Evolutionary conservation across 2,329 filamentous ascomycete species (phyloP), one percentile per base, ranked within the genome.

Genomic region (Talaromyces verruculosus): DNA sequence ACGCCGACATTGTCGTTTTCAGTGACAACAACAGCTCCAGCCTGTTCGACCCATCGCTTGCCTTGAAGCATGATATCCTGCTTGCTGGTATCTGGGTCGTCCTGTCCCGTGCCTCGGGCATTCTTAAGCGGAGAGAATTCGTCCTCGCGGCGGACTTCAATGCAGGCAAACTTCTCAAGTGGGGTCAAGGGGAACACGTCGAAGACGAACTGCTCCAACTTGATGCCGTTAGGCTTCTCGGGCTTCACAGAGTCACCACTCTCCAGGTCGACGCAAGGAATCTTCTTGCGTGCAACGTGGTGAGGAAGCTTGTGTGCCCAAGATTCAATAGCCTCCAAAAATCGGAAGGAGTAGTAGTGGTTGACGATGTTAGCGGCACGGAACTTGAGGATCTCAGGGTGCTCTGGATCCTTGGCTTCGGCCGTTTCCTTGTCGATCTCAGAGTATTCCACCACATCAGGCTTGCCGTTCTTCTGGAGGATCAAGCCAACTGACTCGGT

Each of bases 51-150:
- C 93, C 95, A 99, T 73, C 91, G 89, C 79, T 88, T 88, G 53
- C 95, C 95, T 81, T 98, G 95, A 55, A 84, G 83, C 88, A 97
- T 90, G 76, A 98, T 96, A 77, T 98, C 92, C 70, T 84, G 84
- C 81, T 89, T 92, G 84, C 93, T 97, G 61, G 95, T 99, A 71
- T 97, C 93, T 11, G 92, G 91, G 78, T 97, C 92, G 76, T 99
- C 95, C 81, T 97, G 91, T 37, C 91, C 92, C 47, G 91, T 93
- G 64, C 93, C 92, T 69, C 84, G 85, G 11, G 87, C 88, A 76
- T 99, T 99, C 88, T 99, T 99, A 71, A 99, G 83, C 4, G 95
- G 95, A 33, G 93, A 97, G 83, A 99, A 99, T 81, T 99, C 95
- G 72, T 99, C 95, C 83, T 97, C 93, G 68, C 95, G 92, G 79